A percentile compares a stretch with the other conserved stretches of the same genome.
Conservation (phyloP, 495 filamentous ascomycete genomes). For the Glutinoglossum americanum region DNA sequence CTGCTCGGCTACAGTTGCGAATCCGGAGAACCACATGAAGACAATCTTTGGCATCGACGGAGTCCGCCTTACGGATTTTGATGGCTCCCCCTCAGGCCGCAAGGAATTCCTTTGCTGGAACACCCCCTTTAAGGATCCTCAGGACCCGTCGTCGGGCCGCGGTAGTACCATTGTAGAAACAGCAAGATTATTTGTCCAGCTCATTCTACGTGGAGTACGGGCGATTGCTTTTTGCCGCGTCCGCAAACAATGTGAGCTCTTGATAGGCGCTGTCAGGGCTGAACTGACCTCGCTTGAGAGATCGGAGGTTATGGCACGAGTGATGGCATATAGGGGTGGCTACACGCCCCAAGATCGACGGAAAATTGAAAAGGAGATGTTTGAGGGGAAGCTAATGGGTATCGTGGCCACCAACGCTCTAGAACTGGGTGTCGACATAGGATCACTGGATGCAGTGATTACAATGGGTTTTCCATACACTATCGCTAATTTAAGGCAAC, state of each 20-base stretch:
- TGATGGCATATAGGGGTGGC: constrained; percentile 92
- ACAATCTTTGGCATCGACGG: constrained; percentile 76
- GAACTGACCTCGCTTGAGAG: constrained; percentile 55
- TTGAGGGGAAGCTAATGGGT: constrained; percentile 79
- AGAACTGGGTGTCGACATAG: constrained; percentile 90
- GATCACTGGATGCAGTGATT: constrained; percentile 81
- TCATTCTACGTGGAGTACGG: constrained; percentile 71
- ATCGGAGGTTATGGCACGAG: constrained; percentile 47
- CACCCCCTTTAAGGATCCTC: constrained; percentile 80
- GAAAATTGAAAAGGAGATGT: constrained; percentile 88
- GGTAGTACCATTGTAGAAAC: constrained; percentile 67
- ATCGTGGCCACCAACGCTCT: constrained; percentile 87
- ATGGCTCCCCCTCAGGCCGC: constrained; percentile 78
- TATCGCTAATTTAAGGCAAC: constrained; percentile 82
- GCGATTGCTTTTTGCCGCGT: constrained; percentile 89
- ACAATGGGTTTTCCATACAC: constrained; percentile 90
- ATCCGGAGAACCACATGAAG: constrained; percentile 80
- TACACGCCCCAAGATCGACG: constrained; percentile 90
- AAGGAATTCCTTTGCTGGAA: constrained; percentile 99
- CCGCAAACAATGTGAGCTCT: constrained; percentile 66
- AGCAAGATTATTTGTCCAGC: constrained; percentile 71
- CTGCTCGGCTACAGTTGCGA: constrained; percentile 92
- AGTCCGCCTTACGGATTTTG: constrained; percentile 64
- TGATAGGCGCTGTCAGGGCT: constrained; percentile 57
- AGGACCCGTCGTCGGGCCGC: constrained; percentile 67